A percentile compares a stretch with the other conserved stretches of the same genome.
Conservation (phyloP, 2,329 filamentous ascomycete genomes). For the Apiospora arundinis region DNA sequence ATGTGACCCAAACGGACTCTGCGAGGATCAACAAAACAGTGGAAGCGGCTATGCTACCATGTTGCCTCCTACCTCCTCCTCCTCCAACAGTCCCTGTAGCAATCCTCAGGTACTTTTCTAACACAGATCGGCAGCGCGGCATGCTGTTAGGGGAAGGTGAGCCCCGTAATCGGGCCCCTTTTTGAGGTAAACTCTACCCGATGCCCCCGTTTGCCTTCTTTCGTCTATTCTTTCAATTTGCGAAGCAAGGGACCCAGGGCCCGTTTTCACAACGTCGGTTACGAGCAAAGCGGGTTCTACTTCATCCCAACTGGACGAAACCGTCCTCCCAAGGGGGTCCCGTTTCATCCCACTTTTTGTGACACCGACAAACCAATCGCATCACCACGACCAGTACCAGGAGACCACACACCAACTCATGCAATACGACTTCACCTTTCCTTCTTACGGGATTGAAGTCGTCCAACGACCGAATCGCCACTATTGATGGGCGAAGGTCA, state of each 20-base stretch:
- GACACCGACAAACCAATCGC: constrained; percentile 11
- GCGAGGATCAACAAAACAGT: not conserved
- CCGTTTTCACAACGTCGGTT: not conserved
- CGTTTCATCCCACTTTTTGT: constrained; percentile 5
- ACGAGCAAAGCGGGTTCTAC: not conserved
- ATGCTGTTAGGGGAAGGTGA: not conserved
- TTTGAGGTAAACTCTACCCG: not conserved
- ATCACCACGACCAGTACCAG: not conserved
- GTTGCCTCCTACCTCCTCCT: too few relatives aligned
- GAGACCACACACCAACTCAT: not conserved
- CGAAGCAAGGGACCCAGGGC: too few relatives aligned
- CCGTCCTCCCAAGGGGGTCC: not conserved
- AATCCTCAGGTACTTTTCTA: not conserved
- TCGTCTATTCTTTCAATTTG: constrained; percentile 1
- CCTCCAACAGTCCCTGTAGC: not conserved
- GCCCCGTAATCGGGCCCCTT: not conserved
- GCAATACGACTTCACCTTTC: not conserved
- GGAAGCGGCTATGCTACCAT: not conserved
- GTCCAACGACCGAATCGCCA: not conserved
- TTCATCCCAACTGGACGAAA: not conserved
- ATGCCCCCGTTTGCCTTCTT: not conserved
- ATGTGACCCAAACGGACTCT: not conserved
- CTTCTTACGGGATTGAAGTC: not conserved
- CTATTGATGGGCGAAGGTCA: too few relatives aligned
- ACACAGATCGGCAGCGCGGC: not conserved